Percentiles rank a stretch among this genome's conserved stretches.
Evolutionary conservation across 202 grass and related monocot species (phyloP).

Genomic region (Brachypodium distachyon): DNA sequence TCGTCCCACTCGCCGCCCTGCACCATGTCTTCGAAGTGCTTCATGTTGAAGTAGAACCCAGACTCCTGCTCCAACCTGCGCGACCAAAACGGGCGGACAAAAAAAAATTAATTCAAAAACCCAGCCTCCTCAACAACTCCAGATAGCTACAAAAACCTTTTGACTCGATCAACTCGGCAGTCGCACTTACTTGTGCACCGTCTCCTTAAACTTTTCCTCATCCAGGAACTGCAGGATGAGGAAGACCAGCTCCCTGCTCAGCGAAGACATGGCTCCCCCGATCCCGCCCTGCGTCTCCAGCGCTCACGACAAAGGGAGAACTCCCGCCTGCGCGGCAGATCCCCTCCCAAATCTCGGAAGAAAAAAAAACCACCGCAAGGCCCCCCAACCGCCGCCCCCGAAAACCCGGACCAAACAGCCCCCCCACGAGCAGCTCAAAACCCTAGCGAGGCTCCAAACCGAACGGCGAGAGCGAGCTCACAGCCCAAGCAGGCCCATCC

Average conservation of each 20-base stretch:
- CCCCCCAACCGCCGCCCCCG: not conserved
- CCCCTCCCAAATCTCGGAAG: conserved; percentile 35
- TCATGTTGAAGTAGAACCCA: conserved; percentile 98
- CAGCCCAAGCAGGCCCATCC: not conserved
- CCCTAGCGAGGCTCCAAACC: not conserved
- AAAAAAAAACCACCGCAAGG: conserved; percentile 1
- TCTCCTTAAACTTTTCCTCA: conserved; percentile 92
- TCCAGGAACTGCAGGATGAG: conserved; percentile 98
- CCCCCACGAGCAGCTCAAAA: conserved; percentile 12
- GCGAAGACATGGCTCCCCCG: conserved; percentile 85
- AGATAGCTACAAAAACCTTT: not conserved
- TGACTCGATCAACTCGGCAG: not conserved
- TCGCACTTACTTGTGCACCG: conserved; percentile 67
- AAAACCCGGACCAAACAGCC: not conserved
- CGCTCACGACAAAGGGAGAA: conserved; percentile 26
- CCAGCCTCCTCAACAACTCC: not conserved
- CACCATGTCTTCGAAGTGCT: conserved; percentile 88
- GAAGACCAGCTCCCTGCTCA: conserved; percentile 98
- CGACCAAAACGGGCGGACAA: not conserved
- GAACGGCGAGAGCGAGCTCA: conserved; percentile 7
- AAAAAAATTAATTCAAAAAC: not conserved
- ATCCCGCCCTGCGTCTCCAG: conserved; percentile 77
- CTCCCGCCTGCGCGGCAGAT: conserved; percentile 34
- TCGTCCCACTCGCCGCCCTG: conserved; percentile 92
- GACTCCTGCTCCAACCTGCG: conserved; percentile 93